phyloP scores from a whole-genome alignment of 176 grass and related monocot species.

The Elymus sibiricus region DNA sequence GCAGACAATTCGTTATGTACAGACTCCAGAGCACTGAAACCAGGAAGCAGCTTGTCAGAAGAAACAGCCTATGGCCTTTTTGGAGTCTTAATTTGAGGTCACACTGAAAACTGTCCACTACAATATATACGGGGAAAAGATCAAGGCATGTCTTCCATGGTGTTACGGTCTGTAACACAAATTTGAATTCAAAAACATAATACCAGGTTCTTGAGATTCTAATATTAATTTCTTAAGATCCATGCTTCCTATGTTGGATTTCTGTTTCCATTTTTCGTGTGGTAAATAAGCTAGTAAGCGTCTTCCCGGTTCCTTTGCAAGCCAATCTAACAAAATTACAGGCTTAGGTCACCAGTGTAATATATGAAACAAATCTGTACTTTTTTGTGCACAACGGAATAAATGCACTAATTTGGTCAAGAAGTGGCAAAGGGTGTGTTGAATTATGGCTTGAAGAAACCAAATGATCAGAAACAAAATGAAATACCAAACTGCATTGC shows the following conservation, averaged over 20 bases:
- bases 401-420: neutral
- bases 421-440: neutral
- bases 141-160: constrained; percentile 3
- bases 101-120: neutral
- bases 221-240: neutral
- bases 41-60: neutral
- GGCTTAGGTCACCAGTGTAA: neutral
- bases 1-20: neutral
- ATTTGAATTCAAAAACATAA: neutral
- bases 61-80: neutral
- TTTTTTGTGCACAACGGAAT: neutral
- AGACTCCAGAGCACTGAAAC: neutral
- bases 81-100: neutral
- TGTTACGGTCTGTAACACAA: constrained; percentile 15
- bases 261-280: neutral
- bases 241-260: neutral
- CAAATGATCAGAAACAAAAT: neutral
- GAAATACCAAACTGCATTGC: neutral
- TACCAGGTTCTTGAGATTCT: neutral
- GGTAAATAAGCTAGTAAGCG: neutral
- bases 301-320: neutral
- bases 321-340: neutral
- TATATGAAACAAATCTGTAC: neutral
- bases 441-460: neutral
- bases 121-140: neutral